Percentiles rank a stretch among this genome's conserved stretches.
Evolutionary conservation across 2,329 filamentous ascomycete genomes (phyloP).

Genomic region (Pseudogymnoascus sp.): DNA sequence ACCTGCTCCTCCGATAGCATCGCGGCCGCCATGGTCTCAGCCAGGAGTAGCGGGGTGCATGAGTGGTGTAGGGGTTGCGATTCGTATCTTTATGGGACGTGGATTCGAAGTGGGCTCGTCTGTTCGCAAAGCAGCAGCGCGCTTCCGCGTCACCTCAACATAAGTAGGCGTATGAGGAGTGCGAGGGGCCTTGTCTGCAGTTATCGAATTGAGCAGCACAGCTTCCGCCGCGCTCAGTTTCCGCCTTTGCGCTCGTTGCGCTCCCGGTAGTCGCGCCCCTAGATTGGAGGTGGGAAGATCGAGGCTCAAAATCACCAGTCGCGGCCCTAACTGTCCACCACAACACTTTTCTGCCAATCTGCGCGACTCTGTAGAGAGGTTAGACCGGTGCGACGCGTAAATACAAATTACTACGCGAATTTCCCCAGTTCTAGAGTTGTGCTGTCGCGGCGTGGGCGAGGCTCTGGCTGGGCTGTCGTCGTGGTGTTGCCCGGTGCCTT

Average conservation of each 20-base stretch:
- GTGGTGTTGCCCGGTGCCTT: constrained; percentile 5
- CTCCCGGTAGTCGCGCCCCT: not conserved
- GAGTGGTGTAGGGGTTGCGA: constrained; percentile 1
- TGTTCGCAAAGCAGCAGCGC: not conserved
- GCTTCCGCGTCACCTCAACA: not conserved
- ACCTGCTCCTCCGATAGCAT: constrained; percentile 29
- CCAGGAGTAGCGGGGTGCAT: constrained; percentile 9
- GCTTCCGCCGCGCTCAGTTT: constrained; percentile 6
- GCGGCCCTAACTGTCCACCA: not conserved
- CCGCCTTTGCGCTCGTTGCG: not conserved
- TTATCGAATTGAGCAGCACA: not conserved
- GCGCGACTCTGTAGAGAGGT: constrained; percentile 19
- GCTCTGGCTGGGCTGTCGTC: constrained; percentile 16
- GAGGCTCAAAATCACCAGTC: constrained; percentile 7
- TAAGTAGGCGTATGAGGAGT: not conserved
- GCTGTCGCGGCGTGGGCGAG: constrained; percentile 17
- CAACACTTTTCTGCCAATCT: not conserved
- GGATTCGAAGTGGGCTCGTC: not conserved
- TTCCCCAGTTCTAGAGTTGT: constrained; percentile 25
- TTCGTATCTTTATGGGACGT: not conserved
- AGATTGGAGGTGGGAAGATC: constrained; percentile 1
- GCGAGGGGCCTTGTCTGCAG: not conserved
- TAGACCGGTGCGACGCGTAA: constrained; percentile 29
- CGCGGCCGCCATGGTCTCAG: constrained; percentile 26
- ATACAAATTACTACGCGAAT: constrained; percentile 25